These are phyloP conservation scores for Nannochloropsis gaditana DNA, from an alignment of 108 stramenopile species.

Conservation along the genomic window DNA sequence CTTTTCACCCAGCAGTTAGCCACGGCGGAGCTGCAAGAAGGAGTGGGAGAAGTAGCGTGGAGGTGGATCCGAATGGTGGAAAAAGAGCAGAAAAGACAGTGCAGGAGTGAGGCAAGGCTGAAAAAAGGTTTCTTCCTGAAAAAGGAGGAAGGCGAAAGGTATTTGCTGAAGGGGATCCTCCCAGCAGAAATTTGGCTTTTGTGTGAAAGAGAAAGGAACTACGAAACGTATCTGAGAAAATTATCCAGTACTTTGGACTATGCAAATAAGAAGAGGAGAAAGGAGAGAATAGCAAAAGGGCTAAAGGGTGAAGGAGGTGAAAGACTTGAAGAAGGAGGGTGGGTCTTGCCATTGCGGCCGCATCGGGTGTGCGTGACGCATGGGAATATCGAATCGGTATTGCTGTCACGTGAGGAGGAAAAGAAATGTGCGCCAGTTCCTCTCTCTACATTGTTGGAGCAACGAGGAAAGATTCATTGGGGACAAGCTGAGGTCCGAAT, in stretches of 20 bases:
- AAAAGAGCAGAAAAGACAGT: background rate
- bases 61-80: background rate
- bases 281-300: background rate
- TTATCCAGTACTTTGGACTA: background rate
- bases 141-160: background rate
- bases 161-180: background rate
- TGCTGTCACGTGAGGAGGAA: background rate
- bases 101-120: background rate
- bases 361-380: background rate
- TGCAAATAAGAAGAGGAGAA: background rate
- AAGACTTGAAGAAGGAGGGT: background rate
- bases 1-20: background rate
- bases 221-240: background rate
- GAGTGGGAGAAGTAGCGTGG: background rate
- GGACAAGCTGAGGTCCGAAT: background rate
- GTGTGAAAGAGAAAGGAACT: background rate
- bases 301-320: background rate
- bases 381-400: too few relatives aligned
- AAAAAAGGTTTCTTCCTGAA: background rate
- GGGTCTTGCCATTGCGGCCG: background rate
- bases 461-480: background rate
- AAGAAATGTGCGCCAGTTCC: background rate
- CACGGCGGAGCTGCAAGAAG: background rate
- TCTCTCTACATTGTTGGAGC: background rate
- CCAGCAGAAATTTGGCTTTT: background rate